phyloP scores from a whole-genome alignment of 345 rosid genomes.

The Fremontodendron californicum region DNA sequence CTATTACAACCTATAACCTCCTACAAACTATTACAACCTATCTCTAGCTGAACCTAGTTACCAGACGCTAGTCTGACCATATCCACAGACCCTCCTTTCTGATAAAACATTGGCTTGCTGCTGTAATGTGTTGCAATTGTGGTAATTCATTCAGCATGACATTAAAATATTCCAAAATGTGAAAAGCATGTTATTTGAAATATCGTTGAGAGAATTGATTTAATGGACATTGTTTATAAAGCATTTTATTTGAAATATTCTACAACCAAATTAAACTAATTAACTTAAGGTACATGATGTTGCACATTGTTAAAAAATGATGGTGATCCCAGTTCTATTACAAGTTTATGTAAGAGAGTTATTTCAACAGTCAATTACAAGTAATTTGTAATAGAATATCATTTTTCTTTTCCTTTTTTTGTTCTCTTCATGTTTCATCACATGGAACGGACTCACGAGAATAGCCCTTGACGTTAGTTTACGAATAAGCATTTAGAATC shows the following conservation, averaged over 20 bases:
- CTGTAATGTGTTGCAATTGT: conserved; percentile 9
- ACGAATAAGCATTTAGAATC: background rate
- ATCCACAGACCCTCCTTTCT: conserved; percentile 51
- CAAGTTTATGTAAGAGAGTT: background rate
- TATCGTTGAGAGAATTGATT: too few relatives aligned
- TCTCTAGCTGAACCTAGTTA: conserved; percentile 30
- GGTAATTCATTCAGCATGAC: background rate
- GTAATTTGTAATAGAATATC: background rate
- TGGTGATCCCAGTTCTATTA: background rate
- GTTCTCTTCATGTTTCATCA: background rate
- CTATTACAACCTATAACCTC: too few relatives aligned
- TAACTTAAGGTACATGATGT: background rate
- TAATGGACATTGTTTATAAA: too few relatives aligned
- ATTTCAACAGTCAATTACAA: background rate
- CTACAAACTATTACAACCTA: conserved; percentile 22
- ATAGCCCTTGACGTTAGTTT: too few relatives aligned
- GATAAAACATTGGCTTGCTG: too few relatives aligned
- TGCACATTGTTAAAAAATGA: background rate
- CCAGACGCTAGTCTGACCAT: conserved; percentile 42
- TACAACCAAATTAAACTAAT: background rate
- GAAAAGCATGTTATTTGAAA: too few relatives aligned
- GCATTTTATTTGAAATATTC: too few relatives aligned
- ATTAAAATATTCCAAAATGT: background rate
- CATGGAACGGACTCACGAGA: background rate
- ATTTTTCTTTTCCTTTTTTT: background rate